Conservation (phyloP, 257 asterid genomes). For the Echium plantagineum region DNA sequence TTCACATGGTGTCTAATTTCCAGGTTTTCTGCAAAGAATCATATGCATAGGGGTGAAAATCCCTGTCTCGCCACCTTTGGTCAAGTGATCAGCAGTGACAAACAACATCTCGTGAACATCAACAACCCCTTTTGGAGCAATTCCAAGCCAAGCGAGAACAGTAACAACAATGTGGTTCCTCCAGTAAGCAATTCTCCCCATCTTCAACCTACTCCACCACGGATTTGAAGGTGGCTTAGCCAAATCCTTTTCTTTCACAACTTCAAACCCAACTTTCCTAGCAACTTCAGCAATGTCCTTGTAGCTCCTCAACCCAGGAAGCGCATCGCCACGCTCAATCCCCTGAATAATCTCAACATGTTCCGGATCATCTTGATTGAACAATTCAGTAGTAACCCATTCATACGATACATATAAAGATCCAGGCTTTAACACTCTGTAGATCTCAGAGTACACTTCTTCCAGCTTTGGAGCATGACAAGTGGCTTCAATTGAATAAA, state of each 20-base stretch:
- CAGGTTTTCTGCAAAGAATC: slow-evolving; percentile 83
- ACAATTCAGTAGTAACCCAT: slow-evolving; percentile 74
- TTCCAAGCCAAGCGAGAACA: slow-evolving; percentile 51
- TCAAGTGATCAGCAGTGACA: slow-evolving; percentile 63
- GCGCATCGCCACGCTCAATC: slow-evolving; percentile 66
- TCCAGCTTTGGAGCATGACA: slow-evolving; percentile 69
- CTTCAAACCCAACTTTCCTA: slow-evolving; percentile 52
- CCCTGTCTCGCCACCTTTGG: slow-evolving; percentile 66
- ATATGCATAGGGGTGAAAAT: slow-evolving; percentile 77
- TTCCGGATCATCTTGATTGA: slow-evolving; percentile 36
- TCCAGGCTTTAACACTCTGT: slow-evolving; percentile 61
- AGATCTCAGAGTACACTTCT: slow-evolving; percentile 66
- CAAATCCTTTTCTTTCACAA: slow-evolving; percentile 48
- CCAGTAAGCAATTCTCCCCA: slow-evolving; percentile 77
- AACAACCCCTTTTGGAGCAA: slow-evolving; percentile 66
- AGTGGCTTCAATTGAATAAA: slow-evolving; percentile 70
- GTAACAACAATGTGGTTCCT: slow-evolving; percentile 63
- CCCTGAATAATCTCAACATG: slow-evolving; percentile 76
- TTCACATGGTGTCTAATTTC: slow-evolving; percentile 4
- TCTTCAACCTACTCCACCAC: slow-evolving; percentile 78
- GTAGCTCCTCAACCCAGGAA: slow-evolving; percentile 58
- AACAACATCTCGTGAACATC: slow-evolving; percentile 83
- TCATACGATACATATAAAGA: slow-evolving; percentile 53
- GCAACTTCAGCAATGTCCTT: slow-evolving; percentile 49
- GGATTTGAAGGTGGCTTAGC: slow-evolving; percentile 60